Evolutionary conservation across 495 filamentous ascomycete genomes (phyloP), one percentile per base, ranked within the genome.

Genomic region (Annulohypoxylon maeteangense): DNA sequence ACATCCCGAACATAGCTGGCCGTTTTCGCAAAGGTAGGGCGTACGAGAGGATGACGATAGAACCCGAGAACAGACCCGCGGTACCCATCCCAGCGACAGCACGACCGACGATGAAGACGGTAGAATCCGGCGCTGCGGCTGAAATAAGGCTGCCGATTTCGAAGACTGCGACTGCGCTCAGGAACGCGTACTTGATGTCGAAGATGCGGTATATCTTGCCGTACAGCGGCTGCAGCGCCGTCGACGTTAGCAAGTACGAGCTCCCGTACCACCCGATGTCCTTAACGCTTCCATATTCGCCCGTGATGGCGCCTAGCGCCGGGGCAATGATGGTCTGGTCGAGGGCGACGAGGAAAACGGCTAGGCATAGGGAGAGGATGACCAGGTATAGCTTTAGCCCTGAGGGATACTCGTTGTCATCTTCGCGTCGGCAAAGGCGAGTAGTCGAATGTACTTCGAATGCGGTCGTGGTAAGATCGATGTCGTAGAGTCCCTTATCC

Each of bases 81-180:
- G 87, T 85, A 18, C 94, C 94, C n/a, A 97, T 67, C 22, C 94
- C 94, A 20, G 93, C 91, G 48, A 97, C 83, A 11, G 94, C 93
- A 27, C 95, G 89, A 10, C 95, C 94, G 62, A 95, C 78, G 68
- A 97, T 97, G 31, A 98, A 83, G 3, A 88, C 87, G 0, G 88
- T 81, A 1, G 91, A 94, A 58, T 80, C 91, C 0, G 92, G 91
- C 1, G 94, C 91, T 1, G 88, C 86, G 25, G 87, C 94, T 77
- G 93, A 97, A 67, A 97, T 81, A 40, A 93, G 79, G n/a, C 89
- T 92, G n/a, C 95, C 94, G 11, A 96, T 50, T 72, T 97, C 93
- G 78, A 98, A 97, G 70, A 97, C 78, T 44, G 78, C 78, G 64
- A 97, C 89, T 45, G 92, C 91, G 14, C 74, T 65, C 7, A 97